Conservation (phyloP, 306 rosid species). For the Acacia acuminata region DNA sequence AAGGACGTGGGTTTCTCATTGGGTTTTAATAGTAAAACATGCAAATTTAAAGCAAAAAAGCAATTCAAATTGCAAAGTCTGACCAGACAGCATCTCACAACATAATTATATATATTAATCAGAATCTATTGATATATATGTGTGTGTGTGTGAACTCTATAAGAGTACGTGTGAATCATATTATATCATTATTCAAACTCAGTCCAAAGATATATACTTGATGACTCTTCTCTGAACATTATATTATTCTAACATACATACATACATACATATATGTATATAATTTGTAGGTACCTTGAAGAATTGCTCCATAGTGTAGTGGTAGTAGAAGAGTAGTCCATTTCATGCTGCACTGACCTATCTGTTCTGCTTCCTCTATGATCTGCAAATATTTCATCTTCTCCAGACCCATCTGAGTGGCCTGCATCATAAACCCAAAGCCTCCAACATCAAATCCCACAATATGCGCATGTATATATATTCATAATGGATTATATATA, state of each 20-base stretch:
- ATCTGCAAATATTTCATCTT: slow-evolving; percentile 63
- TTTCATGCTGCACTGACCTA: slow-evolving; percentile 41
- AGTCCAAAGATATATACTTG: not conserved
- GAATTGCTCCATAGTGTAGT: slow-evolving; percentile 66
- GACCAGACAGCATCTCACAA: not conserved
- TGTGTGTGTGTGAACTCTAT: slow-evolving; percentile 6
- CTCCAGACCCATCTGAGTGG: slow-evolving; percentile 91
- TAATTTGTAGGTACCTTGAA: slow-evolving; percentile 47
- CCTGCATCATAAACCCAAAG: slow-evolving; percentile 38
- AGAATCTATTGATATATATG: not conserved
- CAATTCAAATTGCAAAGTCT: slow-evolving; percentile 27
- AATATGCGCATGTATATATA: not conserved
- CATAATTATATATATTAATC: not conserved
- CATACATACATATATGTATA: not conserved
- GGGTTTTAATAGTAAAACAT: slow-evolving; percentile 40
- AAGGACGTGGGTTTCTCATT: slow-evolving; percentile 42
- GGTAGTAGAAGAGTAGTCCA: slow-evolving; percentile 43
- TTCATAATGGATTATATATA: not conserved
- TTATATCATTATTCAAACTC: not conserved
- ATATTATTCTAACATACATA: not conserved
- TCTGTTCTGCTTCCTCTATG: slow-evolving; percentile 49
- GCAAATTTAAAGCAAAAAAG: slow-evolving; percentile 39
- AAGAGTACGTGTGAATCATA: not conserved
- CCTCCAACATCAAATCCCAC: not conserved
- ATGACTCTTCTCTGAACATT: not conserved